Evolutionary conservation across 2,329 filamentous ascomycete genomes (phyloP), one percentile per base, ranked within the genome.

Genomic region (Cytospora piceicola): DNA sequence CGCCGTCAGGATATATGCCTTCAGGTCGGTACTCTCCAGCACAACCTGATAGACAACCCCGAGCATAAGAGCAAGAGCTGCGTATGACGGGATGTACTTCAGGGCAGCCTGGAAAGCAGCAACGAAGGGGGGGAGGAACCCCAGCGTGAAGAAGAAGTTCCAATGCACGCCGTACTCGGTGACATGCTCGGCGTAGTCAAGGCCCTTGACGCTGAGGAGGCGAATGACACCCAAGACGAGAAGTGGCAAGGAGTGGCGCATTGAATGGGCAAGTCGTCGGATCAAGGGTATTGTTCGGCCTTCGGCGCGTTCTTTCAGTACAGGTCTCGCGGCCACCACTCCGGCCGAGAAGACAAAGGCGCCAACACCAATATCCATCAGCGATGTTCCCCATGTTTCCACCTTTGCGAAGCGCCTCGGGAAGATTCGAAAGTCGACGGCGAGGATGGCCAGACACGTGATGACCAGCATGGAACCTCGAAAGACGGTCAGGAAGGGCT

Each of bases 141-240:
- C 94, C 12, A 99, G 83, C 0, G 95, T 99, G 79, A 98, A 98
- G 83, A 99, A 99, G 78, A 99, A 99, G 77, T 99, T 99, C 95
- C 95, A 99, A 77, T 99, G 95, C 12, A 99, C 92, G 53, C 95
- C 95, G 74, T 99, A 99, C 75, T 99, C 95, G 17, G 92, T 93
- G 66, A 97, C 93, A 80, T 99, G 95, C 76, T 99, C 95, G 3
- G 94, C 94, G 75, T 99, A 99, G 75, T 98, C 93, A 34, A 97
- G 81, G 8, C 92, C 92, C 79, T 99, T 99, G 74, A 98, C 94
- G 71, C 89, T 96, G 70, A 93, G 87, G 29, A 98, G 83, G 29
- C 95, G 88, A 63, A 96, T 82, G 29, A 95, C 75, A 17, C 95
- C 95, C 5, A 99, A 83, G 1, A 90, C 81, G 24, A 97, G 79